Base-by-base conservation (phyloP, 225 moss, liverwort and hornwort species). In the Antitrichia curtipendula region DNA sequence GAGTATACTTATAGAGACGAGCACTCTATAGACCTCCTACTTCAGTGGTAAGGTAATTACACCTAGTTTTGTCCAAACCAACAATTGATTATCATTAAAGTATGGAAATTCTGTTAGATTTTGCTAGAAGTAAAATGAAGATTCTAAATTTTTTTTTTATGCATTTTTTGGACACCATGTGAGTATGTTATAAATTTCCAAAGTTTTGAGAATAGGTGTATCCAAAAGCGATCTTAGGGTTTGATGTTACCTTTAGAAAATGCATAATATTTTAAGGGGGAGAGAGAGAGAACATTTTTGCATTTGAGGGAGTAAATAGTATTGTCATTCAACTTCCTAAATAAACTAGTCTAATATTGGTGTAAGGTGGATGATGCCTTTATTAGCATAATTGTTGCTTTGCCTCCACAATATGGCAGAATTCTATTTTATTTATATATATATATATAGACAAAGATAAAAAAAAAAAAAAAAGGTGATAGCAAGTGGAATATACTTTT, bases 171-270 rank as follows among this genome's bases (percentile, higher is more conserved):
- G 8, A 36, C 8, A 32, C 5, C 2, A 34, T 22, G 8, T 13
- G 34, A 32, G 34, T 21, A 20, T 34, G 4, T 21, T 34, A 34
- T 34, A 13, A 36, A 36, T 53, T 36, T 12, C 5, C 1, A 14
- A 52, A 36, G 52, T 52, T 2, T 34, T 50, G 13, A 75, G 15
- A 75, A 53, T 34, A 75, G 13, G 0, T 75, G 5, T 5, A 14
- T 0, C 3, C 2, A 2, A 52, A 75, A 75, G 3, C 0, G 0
- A 75, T 52, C 8, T 2, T 21, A 21, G 5, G 1, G 8, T 75
- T 13, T 21, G 3, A 50, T 75, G 8, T 36, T 34, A 34, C 5
- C 7, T 50, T 2, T 5, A 36, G 3, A 53, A 24, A n/a, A 0
- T 36, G 24, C 6, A 25, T n/a, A 2, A 24, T 36, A 22, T 22